These are phyloP conservation scores for Metarhizium guizhouense DNA, from an alignment of 2,329 filamentous ascomycete genomes.

Conservation along the genomic window DNA sequence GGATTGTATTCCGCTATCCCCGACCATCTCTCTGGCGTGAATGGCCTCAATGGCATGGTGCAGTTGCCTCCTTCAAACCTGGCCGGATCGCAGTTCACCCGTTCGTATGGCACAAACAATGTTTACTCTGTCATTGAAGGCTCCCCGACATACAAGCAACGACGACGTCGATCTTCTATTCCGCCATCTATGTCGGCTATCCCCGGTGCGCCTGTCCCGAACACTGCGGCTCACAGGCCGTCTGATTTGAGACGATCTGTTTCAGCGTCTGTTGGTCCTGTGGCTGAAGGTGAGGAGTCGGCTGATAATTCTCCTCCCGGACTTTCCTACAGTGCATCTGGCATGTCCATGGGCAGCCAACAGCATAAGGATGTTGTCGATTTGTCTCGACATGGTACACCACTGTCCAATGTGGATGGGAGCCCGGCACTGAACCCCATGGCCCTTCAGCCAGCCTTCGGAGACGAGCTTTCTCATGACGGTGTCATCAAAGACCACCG, in stretches of 20 bases:
- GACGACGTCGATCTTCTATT: constrained; percentile 85
- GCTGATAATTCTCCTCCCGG: constrained; percentile 72
- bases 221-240: constrained; percentile 61
- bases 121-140: constrained; percentile 96
- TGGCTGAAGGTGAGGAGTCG: constrained; percentile 71
- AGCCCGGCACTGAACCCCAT: constrained; percentile 67
- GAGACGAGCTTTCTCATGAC: constrained; percentile 53
- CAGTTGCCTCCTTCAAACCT: constrained; percentile 82
- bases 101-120: constrained; percentile 63
- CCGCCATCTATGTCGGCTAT: constrained; percentile 66
- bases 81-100: constrained; percentile 68
- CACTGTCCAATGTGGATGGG: constrained; percentile 74
- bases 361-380: constrained; percentile 76
- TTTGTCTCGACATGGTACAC: constrained; percentile 85
- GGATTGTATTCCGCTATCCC: constrained; percentile 92
- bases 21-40: constrained; percentile 66
- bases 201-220: constrained; percentile 56
- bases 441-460: constrained; percentile 63
- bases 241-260: constrained; percentile 89
- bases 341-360: constrained; percentile 51
- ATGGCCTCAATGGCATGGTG: constrained; percentile 78
- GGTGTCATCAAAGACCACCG: constrained; percentile 39
- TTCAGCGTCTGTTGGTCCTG: constrained; percentile 75
- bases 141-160: constrained; percentile 97
- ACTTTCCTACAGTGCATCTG: constrained; percentile 61